These are phyloP conservation scores for Camillea tinctor DNA, from an alignment of 2,329 filamentous ascomycete species.

Conservation along the genomic window DNA sequence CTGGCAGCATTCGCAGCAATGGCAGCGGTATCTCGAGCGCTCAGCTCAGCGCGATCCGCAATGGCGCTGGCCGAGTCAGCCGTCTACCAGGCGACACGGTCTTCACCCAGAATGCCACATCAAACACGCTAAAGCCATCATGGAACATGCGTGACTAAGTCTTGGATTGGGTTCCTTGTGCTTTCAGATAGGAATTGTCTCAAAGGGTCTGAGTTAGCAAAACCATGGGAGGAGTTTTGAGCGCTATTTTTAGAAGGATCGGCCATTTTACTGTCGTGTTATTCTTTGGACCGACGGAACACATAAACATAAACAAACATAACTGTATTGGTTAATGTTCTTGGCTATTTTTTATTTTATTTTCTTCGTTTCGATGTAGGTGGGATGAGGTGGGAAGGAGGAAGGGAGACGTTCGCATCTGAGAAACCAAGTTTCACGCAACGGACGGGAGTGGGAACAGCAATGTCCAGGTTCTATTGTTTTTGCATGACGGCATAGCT, in stretches of 20 bases:
- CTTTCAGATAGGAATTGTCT: background rate
- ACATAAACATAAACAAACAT: background rate
- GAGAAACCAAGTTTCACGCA: background rate
- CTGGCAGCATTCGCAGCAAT: conserved; percentile 70
- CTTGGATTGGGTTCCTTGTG: background rate
- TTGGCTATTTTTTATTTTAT: too few species aligned
- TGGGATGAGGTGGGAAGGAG: background rate
- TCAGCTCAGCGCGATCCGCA: conserved; percentile 70
- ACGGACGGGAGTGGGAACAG: background rate
- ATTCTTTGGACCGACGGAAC: background rate
- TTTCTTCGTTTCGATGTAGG: background rate
- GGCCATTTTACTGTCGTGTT: background rate
- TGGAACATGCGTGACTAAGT: conserved; percentile 53
- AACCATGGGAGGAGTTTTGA: background rate
- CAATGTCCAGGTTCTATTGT: background rate
- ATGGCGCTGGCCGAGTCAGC: conserved; percentile 82
- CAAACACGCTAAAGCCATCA: conserved; percentile 57
- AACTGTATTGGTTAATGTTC: background rate
- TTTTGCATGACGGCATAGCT: background rate
- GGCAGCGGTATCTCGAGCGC: conserved; percentile 72
- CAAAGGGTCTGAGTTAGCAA: conserved; percentile 2
- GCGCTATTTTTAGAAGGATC: background rate
- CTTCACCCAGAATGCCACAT: conserved; percentile 70
- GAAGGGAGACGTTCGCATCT: background rate
- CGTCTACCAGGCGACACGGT: conserved; percentile 79